Evolutionary conservation across 441 rosid species (phyloP), one percentile per base, ranked within the genome.

Genomic region (Populus hybrid): DNA sequence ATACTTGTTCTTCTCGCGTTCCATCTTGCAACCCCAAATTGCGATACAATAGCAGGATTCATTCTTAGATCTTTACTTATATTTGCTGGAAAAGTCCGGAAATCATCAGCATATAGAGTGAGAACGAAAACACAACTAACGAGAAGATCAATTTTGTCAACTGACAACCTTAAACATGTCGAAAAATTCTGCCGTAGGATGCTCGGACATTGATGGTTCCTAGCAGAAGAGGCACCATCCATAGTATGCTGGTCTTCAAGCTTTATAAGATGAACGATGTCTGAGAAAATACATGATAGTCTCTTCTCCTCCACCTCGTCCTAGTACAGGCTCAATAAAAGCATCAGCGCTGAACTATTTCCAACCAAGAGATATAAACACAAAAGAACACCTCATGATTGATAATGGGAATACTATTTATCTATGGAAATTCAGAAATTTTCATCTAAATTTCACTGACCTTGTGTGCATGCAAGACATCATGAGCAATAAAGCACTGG

Each of bases 41-140:
- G 84, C 82, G 87, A n/a, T 83, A 93, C 59, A 9, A 14, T 77
- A 14, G 87, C 59, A 3, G 74, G 38, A 36, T 87, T 83, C 79
- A 87, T 82, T 85, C 90, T 88, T 71, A 91, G 89, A 83, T 96
- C 98, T 80, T 83, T 89, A 1, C 93, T 91, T 65, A 91, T 91
- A 82, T 94, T 97, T 10, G 76, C 70, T 0, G 89, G 93, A 81
- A 87, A 83, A 6, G 92, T 89, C 81, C 50, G 81, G 82, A 94
- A 95, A 65, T 80, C 76, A 80, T 95, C 98, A 21, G 85, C 97
- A 61, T 91, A 87, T 64, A 95, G 85, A 32, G 90, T 70, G 14
- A 95, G 94, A 74, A 94, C 97, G 73, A 94, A 83, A 24, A 91
- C 89, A 36, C 90, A 90, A 85, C 98, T 91, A 59, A 90, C 84